Evolutionary conservation across 345 rosid genomes (phyloP), one percentile per base, ranked within the genome.

Genomic region (Salix brachista): DNA sequence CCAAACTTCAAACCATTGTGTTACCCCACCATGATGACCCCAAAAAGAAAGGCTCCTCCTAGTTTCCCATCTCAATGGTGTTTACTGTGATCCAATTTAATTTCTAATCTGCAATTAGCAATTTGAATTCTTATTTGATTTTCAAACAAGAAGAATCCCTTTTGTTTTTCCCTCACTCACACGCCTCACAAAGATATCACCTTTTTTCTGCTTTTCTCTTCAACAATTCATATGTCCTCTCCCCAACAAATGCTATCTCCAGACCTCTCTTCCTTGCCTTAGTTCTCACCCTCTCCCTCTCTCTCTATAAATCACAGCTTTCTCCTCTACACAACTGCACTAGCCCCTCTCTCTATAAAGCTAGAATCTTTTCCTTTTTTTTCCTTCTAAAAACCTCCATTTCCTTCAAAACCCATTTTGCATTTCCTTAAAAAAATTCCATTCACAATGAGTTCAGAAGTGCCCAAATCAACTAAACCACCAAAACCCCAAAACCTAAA

Each of bases 381-480:
- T 0, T 34, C 6, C 37, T 4, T 30, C 12, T 52, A 9, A 39
- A 21, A 4, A 25, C 67, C 8, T 23, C 64, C 52, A 11, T 36
- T 60, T 56, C 28, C 60, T 44, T 36, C 19, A 8, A 41, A 48
- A 26, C 37, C 50, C 66, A 34, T 10, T 39, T 70, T 62, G 12
- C 70, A 13, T 48, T 62, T 50, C 32, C 39, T 26, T 4, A 1
- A 21, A 58, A 34, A 17, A 1, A 65, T 23, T 8, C 44, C 44
- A 60, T 34, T 65, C 37, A 75, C 28, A 78, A 91, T 90, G 94
- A 88, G 87, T 80, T 71, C 93, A 10, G 86, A 81, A 48, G 80
- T 86, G 46, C 76, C 88, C 77, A 87, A 86, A 75, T 85, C 90
- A 70, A 69, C 80, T 36, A 85, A 85, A 78, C 80, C 86, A 71